Conservation (phyloP, 83 land plant species). For the Picea abies region DNA sequence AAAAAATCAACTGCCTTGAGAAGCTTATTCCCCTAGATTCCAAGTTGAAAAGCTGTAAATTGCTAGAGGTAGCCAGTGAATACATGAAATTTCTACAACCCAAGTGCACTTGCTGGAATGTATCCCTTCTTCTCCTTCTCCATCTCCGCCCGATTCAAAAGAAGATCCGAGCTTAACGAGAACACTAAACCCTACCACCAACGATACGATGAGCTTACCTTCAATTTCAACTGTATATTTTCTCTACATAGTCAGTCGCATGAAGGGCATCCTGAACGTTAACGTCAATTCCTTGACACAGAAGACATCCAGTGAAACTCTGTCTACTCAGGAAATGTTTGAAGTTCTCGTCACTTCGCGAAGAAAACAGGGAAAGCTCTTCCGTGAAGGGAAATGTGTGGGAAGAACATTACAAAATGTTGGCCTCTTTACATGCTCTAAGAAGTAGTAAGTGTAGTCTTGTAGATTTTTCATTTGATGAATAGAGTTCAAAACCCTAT, state of each 20-base stretch:
- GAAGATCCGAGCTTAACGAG: no score
- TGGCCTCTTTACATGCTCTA: neutral
- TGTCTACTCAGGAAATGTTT: neutral
- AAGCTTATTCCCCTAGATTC: slow-evolving; percentile 23
- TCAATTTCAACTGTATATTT: no score
- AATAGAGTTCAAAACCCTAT: no score
- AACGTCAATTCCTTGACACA: neutral
- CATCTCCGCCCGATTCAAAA: no score
- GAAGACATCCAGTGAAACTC: neutral
- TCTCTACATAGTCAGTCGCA: neutral
- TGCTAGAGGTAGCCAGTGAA: neutral
- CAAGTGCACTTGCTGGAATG: neutral
- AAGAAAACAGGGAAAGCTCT: neutral
- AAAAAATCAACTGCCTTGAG: slow-evolving; percentile 16
- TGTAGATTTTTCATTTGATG: no score
- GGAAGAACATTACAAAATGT: neutral
- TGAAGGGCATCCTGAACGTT: neutral
- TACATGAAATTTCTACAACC: neutral
- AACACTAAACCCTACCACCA: no score
- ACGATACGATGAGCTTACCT: no score
- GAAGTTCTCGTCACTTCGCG: neutral
- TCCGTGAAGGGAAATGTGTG: neutral
- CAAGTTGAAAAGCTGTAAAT: neutral
- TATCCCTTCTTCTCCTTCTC: neutral
- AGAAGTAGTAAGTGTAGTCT: no score